These are phyloP conservation scores for Solanum gandarillasii DNA, from an alignment of 257 asterid genomes.

Conservation along the genomic window DNA sequence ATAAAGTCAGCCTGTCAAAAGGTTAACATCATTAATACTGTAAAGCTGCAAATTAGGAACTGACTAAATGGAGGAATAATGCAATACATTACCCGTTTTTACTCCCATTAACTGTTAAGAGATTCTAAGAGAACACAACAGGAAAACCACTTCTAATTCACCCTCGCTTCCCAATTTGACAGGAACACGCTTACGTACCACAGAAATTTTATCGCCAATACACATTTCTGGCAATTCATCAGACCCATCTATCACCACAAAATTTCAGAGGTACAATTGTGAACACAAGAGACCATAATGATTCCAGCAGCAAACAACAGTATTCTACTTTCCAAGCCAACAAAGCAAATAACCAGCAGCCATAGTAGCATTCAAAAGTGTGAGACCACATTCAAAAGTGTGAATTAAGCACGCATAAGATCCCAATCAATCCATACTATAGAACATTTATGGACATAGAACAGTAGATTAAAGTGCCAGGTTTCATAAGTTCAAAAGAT, in stretches of 20 bases:
- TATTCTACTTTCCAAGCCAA: slow-evolving; percentile 25
- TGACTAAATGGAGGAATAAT: slow-evolving; percentile 8
- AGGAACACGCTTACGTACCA: slow-evolving; percentile 4
- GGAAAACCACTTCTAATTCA: slow-evolving; percentile 23
- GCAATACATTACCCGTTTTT: slow-evolving; percentile 32
- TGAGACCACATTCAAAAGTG: slow-evolving; percentile 21
- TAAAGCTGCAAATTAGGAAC: slow-evolving; percentile 8
- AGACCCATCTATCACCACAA: slow-evolving; percentile 23
- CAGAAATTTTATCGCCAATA: slow-evolving; percentile 6
- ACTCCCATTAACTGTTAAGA: slow-evolving; percentile 23
- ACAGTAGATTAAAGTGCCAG: slow-evolving; percentile 40
- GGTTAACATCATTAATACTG: slow-evolving; percentile 39
- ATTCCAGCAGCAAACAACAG: slow-evolving; percentile 39
- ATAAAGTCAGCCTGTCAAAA: slow-evolving; percentile 66
- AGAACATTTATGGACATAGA: slow-evolving; percentile 44
- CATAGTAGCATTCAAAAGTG: slow-evolving; percentile 51
- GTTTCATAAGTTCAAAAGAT: slow-evolving; percentile 32
- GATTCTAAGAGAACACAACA: slow-evolving; percentile 23
- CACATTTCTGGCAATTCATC: slow-evolving; percentile 19
- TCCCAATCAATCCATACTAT: slow-evolving; percentile 30
- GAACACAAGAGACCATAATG: slow-evolving; percentile 22
- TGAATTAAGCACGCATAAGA: slow-evolving; percentile 38
- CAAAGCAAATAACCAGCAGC: slow-evolving; percentile 60
- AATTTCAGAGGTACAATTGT: slow-evolving; percentile 22
- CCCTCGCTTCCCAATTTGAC: slow-evolving; percentile 23